Base-by-base conservation (phyloP, 345 rosid species). In the Lumnitzera littorea region DNA sequence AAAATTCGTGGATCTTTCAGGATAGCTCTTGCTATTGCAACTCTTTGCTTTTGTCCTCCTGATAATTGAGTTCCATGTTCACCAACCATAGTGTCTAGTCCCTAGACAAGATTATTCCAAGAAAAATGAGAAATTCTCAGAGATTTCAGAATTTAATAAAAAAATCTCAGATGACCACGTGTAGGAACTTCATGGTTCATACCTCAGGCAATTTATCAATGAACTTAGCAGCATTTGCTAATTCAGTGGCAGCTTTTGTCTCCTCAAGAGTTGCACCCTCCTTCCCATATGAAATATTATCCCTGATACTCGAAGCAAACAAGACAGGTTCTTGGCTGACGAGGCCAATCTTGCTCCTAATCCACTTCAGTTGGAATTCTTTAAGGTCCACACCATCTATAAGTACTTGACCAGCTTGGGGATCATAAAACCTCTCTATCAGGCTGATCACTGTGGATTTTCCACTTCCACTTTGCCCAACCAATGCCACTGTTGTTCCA, bases 41-140 rank as follows among this genome's bases (percentile, higher is more conserved):
- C 78, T 66, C 97, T 82, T 75, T 92, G 99, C 72, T 92, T 92
- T 64, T 94, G 99, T 27, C 99, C 99, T 11, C 99, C 99, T 0
- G 97, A 90, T 23, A 94, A 86, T 67, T 85, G 97, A 13, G 91
- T 84, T 57, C 99, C 99, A 56, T 87, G 99, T 68, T 92, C 97
- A n/a, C 99, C 99, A 2, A 85, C 97, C 91, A 82, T 82, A 2
- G 97, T 87, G 59, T 86, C 95, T 25, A 90, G 61, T 49, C 97
- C 99, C 77, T 87, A 57, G 31, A 27, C 31, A 27, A 5, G 31
- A 27, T 27, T 0, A 27, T 27, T 27, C 3, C 31, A 27, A 27
- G 31, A 27, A 27, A 27, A 27, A 27, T 1, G 31, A 27, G 31
- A 27, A 27, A 27, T 27, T 27, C 5, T 5, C 31, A 5, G 31